These are phyloP conservation scores for Acanthamoeba quina DNA, from an alignment of 208 protist species.

Conservation along the genomic window DNA sequence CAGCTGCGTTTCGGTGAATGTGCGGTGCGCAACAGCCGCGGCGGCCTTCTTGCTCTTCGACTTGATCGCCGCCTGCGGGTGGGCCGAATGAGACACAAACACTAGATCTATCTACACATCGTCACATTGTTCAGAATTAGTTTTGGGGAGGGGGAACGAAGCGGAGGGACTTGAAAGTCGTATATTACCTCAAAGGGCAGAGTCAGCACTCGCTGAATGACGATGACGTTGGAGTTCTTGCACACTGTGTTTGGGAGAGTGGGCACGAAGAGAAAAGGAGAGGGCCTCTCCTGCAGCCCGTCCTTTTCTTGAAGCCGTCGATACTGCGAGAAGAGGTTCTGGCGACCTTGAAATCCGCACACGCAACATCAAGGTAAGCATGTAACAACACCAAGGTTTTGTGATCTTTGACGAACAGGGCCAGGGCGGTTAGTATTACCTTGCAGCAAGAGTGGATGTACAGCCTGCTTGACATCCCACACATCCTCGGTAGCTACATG, in stretches of 20 bases:
- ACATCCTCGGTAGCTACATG: background rate
- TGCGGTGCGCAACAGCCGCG: background rate
- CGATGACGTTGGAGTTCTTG: conserved; percentile 23
- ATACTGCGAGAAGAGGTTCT: conserved; percentile 14
- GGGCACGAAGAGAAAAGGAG: conserved; percentile 2
- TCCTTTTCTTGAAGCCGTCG: background rate
- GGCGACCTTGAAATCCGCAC: background rate
- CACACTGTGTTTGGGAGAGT: conserved; percentile 26
- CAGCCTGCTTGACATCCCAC: conserved; percentile 6
- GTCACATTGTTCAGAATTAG: background rate
- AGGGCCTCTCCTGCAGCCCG: background rate
- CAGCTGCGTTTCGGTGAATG: background rate
- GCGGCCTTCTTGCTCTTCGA: background rate
- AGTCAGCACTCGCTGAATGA: conserved; percentile 36
- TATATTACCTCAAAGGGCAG: conserved; percentile 62
- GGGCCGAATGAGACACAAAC: conserved; percentile 18
- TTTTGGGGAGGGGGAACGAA: background rate
- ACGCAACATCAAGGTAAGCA: background rate
- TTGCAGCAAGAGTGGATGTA: background rate
- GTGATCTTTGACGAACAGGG: background rate
- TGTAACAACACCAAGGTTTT: background rate
- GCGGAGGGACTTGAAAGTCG: background rate
- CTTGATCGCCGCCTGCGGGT: conserved; percentile 2
- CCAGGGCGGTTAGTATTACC: background rate
- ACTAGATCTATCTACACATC: background rate